A percentile compares a stretch with the other conserved stretches of the same genome.
Conservation (phyloP, 805 yeast genomes). For the Yamadazyma nakazawae region DNA sequence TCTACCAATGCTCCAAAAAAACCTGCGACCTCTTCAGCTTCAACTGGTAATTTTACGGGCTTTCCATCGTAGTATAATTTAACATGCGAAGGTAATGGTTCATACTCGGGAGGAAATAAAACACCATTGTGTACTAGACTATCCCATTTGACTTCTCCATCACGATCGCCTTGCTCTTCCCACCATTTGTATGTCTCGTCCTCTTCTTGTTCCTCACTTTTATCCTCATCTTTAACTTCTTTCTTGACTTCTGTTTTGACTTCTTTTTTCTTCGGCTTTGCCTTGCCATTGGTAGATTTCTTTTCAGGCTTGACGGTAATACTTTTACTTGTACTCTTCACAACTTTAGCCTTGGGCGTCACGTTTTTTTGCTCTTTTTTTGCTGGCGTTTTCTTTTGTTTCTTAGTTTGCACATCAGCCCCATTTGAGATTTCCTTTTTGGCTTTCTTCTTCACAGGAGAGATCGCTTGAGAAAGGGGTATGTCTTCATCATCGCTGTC, state of each 20-base stretch:
- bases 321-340: not conserved
- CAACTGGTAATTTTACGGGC: conserved; percentile 70
- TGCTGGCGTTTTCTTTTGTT: conserved; percentile 2
- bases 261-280: not conserved
- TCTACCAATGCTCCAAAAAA: conserved; percentile 87
- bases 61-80: conserved; percentile 72
- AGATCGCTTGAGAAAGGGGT: conserved; percentile 14
- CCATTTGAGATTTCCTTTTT: not conserved
- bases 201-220: conserved; percentile 32
- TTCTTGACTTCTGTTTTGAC: not conserved
- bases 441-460: conserved; percentile 6
- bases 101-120: conserved; percentile 88
- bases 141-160: conserved; percentile 82
- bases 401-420: conserved; percentile 1
- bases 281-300: conserved; percentile 1
- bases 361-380: conserved; percentile 1
- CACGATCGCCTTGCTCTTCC: conserved; percentile 87
- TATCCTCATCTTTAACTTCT: not conserved
- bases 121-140: conserved; percentile 87
- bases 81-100: conserved; percentile 75
- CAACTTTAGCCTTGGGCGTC: not conserved
- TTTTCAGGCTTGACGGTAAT: conserved; percentile 3
- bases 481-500: conserved; percentile 13
- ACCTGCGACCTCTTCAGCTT: conserved; percentile 96
- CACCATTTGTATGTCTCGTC: conserved; percentile 56